Conservation (phyloP, 148 eudicot species). For the Rhododendron ovatum region DNA sequence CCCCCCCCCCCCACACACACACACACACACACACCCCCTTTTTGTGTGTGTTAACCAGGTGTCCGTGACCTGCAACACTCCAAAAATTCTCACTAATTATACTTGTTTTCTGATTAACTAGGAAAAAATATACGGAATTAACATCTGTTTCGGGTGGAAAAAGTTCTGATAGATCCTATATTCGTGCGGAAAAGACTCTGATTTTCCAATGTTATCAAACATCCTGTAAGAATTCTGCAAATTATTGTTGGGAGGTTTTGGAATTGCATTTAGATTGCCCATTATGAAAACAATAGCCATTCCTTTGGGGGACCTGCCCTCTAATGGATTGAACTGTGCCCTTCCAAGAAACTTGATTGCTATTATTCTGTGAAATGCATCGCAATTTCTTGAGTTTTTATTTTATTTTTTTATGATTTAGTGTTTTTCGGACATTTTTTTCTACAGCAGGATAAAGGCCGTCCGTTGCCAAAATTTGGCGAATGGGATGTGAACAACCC, state of each 20-base stretch:
- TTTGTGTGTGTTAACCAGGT: too few species aligned
- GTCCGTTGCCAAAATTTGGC: conserved; percentile 22
- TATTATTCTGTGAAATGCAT: not conserved
- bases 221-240: not conserved
- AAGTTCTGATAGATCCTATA: too few species aligned
- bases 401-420: not conserved
- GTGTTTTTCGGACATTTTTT: not conserved
- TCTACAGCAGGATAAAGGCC: conserved; percentile 15
- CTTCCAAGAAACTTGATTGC: not conserved
- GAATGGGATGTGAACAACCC: conserved; percentile 26
- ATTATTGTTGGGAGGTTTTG: not conserved
- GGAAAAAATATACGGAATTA: too few species aligned
- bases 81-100: too few species aligned
- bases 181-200: too few species aligned
- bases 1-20: too few species aligned
- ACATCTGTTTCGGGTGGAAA: too few species aligned
- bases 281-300: not conserved
- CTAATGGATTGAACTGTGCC: not conserved
- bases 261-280: not conserved
- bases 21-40: too few species aligned
- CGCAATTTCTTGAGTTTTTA: not conserved
- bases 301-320: not conserved
- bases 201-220: too few species aligned
- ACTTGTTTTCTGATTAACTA: too few species aligned
- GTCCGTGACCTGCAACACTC: too few species aligned